phyloP scores from a whole-genome alignment of 2,329 filamentous ascomycete species.

The Thelonectria blattea region DNA sequence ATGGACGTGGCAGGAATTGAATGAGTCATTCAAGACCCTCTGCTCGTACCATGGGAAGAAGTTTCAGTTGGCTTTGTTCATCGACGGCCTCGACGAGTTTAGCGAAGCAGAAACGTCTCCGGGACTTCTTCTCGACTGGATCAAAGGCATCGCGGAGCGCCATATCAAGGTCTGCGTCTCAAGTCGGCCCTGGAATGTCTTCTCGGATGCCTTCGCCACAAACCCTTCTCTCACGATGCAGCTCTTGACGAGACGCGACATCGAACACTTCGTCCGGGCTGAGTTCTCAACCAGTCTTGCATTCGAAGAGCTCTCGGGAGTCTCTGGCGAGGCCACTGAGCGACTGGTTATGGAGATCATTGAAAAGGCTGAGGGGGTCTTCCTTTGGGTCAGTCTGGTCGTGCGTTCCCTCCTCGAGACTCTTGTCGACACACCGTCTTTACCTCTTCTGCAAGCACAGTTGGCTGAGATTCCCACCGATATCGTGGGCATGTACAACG shows the following conservation, averaged over 20 bases:
- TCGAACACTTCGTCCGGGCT: neutral
- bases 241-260: neutral
- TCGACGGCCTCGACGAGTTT: conserved; percentile 7
- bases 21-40: neutral
- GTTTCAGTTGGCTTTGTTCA: neutral
- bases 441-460: neutral
- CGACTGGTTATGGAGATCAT: neutral
- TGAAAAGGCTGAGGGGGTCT: neutral
- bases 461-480: neutral
- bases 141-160: neutral
- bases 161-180: conserved; percentile 3
- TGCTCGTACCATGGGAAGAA: neutral
- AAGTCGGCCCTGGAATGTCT: neutral
- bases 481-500: neutral
- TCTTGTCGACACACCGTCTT: neutral
- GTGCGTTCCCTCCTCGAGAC: neutral
- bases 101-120: neutral
- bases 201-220: neutral
- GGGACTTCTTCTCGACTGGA: neutral
- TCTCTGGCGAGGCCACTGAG: neutral
- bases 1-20: neutral
- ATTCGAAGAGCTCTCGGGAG: neutral
- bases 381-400: conserved; percentile 1
- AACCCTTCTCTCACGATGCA: neutral
- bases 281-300: neutral